Percentiles rank a stretch among this genome's conserved stretches.
Conservation (phyloP, 345 rosid species). For the Murraya koenigii region DNA sequence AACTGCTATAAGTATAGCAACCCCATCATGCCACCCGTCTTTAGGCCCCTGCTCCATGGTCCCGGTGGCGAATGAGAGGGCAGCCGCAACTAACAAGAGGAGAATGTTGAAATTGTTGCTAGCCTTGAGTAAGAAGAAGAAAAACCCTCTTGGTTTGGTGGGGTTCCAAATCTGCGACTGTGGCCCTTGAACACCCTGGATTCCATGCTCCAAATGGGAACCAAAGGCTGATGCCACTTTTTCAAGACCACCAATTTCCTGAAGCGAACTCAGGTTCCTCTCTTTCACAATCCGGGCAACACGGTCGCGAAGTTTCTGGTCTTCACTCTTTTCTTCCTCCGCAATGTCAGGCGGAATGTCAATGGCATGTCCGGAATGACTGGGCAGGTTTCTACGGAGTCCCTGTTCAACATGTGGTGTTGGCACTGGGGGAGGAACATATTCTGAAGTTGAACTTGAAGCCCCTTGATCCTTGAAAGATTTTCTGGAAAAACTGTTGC, state of each 20-base stretch:
- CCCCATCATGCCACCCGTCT: constrained; percentile 32
- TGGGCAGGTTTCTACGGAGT: not conserved
- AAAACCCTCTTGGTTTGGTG: not conserved
- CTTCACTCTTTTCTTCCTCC: not conserved
- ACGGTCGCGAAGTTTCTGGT: not conserved
- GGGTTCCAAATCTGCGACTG: not conserved
- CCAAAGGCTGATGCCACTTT: not conserved
- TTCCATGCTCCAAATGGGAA: constrained; percentile 17
- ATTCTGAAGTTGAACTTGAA: not conserved
- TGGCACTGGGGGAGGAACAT: not conserved
- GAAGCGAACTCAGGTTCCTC: not conserved
- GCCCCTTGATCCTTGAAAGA: constrained; percentile 6
- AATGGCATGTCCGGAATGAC: not conserved
- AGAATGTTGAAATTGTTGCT: constrained; percentile 9
- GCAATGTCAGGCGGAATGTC: constrained; percentile 1
- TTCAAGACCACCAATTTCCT: constrained; percentile 11
- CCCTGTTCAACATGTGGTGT: not conserved
- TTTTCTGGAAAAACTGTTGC: not conserved
- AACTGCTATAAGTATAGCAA: constrained; percentile 19
- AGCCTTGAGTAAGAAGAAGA: constrained; percentile 8
- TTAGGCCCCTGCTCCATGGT: constrained; percentile 10
- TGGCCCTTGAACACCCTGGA: not conserved
- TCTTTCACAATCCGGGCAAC: constrained; percentile 14
- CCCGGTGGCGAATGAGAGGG: constrained; percentile 19
- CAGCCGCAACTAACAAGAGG: constrained; percentile 18